Evolutionary conservation across 176 grass and related monocot species (phyloP).

Genomic region (Triticum dicoccoides): DNA sequence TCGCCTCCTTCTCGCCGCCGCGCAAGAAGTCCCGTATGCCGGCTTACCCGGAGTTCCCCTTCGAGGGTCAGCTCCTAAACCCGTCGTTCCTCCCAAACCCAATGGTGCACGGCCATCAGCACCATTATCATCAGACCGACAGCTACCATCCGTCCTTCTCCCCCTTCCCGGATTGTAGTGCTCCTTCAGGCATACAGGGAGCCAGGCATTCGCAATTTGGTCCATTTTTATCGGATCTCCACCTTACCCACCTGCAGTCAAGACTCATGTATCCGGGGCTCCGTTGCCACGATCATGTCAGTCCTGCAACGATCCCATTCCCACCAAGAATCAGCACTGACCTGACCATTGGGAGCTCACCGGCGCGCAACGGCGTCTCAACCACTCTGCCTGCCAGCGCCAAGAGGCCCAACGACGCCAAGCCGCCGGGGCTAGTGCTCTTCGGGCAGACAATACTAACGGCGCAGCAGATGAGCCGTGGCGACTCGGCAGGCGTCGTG

Average conservation of each 20-base stretch:
- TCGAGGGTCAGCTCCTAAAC: conserved; percentile 58
- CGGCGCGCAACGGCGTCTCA: conserved; percentile 9
- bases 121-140: conserved; percentile 3
- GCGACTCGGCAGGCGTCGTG: neutral
- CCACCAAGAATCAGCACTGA: conserved; percentile 41
- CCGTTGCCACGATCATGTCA: conserved; percentile 17
- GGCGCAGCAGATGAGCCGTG: conserved; percentile 61
- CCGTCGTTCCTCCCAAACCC: conserved; percentile 36
- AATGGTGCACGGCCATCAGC: conserved; percentile 13
- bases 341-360: conserved; percentile 36
- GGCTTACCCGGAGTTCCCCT: conserved; percentile 48
- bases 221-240: conserved; percentile 70
- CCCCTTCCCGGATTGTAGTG: conserved; percentile 43
- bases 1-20: conserved; percentile 59
- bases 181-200: conserved; percentile 98
- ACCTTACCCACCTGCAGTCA: conserved; percentile 55
- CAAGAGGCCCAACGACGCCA: conserved; percentile 35
- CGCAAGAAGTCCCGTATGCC: conserved; percentile 61
- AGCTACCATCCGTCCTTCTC: conserved; percentile 35
- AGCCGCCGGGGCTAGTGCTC: conserved; percentile 55
- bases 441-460: conserved; percentile 80
- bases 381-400: conserved; percentile 17
- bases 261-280: conserved; percentile 40
- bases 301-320: neutral
- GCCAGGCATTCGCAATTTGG: conserved; percentile 88